Percentiles rank a stretch among this genome's conserved stretches.
phyloP scores from a whole-genome alignment of 2,329 filamentous ascomycete species.

The Curvularia spicifera region DNA sequence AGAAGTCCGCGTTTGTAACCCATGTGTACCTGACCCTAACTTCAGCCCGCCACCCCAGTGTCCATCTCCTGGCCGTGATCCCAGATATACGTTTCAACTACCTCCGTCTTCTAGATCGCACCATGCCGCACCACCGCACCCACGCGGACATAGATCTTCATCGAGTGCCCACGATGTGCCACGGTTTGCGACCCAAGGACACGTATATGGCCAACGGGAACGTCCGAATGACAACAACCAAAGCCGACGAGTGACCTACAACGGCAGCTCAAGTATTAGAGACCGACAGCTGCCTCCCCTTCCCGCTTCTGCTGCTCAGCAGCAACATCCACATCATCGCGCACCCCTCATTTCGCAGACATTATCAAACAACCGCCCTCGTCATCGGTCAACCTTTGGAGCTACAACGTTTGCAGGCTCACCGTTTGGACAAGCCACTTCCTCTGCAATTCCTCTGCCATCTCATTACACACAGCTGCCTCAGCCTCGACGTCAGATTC shows the following conservation, averaged over 20 bases:
- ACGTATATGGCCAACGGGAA: slow-evolving; percentile 29
- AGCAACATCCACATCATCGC: slow-evolving; percentile 19
- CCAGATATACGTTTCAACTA: slow-evolving; percentile 8
- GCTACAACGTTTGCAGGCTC: slow-evolving; percentile 21
- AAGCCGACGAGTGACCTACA: slow-evolving; percentile 35
- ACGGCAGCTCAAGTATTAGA: slow-evolving; percentile 27
- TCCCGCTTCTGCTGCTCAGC: slow-evolving; percentile 21
- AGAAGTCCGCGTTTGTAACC: slow-evolving; percentile 73
- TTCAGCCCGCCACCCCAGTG: slow-evolving; percentile 64
- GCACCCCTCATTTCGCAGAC: slow-evolving; percentile 22
- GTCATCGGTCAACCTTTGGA: slow-evolving; percentile 16
- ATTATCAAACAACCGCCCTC: slow-evolving; percentile 9
- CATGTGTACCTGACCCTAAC: slow-evolving; percentile 74
- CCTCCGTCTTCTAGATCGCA: slow-evolving; percentile 16
- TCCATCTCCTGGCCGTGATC: slow-evolving; percentile 10
- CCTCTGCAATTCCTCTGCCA: slow-evolving; percentile 21
- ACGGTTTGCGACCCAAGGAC: slow-evolving; percentile 24
- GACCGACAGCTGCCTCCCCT: slow-evolving; percentile 38
- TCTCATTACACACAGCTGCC: slow-evolving; percentile 27
- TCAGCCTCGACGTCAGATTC: slow-evolving; percentile 41
- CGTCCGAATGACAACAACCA: slow-evolving; percentile 26
- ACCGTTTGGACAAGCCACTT: slow-evolving; percentile 27
- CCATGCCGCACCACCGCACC: slow-evolving; percentile 19
- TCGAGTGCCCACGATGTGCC: slow-evolving; percentile 31
- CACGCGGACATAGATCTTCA: slow-evolving; percentile 30